Base-by-base conservation (phyloP, 1,284 basidiomycete species). In the Boletus sp. region DNA sequence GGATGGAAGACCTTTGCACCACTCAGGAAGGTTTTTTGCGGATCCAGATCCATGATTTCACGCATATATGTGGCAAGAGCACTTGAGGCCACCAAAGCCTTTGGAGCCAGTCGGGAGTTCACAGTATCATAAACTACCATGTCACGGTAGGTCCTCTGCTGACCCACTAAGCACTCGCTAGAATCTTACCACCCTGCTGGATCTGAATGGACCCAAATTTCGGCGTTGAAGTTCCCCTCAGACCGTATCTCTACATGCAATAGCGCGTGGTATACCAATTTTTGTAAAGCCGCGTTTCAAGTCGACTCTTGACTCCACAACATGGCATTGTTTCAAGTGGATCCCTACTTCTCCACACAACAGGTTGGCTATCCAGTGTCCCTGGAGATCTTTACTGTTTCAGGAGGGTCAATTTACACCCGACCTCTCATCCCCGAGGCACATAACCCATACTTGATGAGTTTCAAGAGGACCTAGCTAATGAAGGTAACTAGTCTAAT, bases 361-460 rank as follows among this genome's bases (percentile, higher is more conserved):
- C 35, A 7, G 9, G 22, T 16, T n/a, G 14, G 10, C 29, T 14
- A 30, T 7, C 29, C 29, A 30, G 29, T 30, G 8, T 30, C 29
- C 29, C 29, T 30, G 29, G 29, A 30, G 29, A 30, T 30, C 14
- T n/a, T 30, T 30, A n/a, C 29, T 7, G 14, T 30, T 14, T 12
- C 3, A 14, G 14, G 14, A 30, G 29, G 14, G 29, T 30, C 29
- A 14, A n/a, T 3, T 30, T 30, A 7, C 29, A n/a, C 29, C 29
- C 29, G 14, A n/a, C 36, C 5, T 16, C 36, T 9, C 13, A 30
- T 10, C 25, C 23, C 26, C 26, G 41, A 41, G 20, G 29, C 34
- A 30, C 22, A 30, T 30, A 17, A 17, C 10, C 29, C 23, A 49
- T 8, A 14, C 26, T 26, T 51, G 12, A 50, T 46, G 36, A 53